Base-by-base conservation (phyloP, 345 rosid species). In the Heritiera littoralis region DNA sequence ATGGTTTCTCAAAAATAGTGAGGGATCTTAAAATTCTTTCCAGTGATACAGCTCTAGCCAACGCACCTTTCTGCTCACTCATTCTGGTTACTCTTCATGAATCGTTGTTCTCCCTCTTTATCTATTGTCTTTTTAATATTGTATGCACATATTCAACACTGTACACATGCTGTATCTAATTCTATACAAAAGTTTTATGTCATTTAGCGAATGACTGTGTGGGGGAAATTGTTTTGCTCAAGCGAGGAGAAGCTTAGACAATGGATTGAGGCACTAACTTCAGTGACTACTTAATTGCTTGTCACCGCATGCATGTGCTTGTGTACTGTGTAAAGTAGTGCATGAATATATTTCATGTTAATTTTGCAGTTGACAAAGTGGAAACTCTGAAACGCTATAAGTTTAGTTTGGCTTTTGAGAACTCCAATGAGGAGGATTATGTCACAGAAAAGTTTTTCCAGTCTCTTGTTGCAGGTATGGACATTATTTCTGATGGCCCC, bases 381-480 rank as follows among this genome's bases (percentile, higher is more conserved):
- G 92, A 90, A 86, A 80, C 99, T 74, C 89, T 96, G 85, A 94
- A 88, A 84, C 92, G 49, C 71, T 96, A 96, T 83, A 94, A 89
- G 80, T 96, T 96, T 81, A 96, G 99, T 86, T 84, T 96, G 84
- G 97, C 99, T 80, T 94, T 92, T 82, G 99, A 94, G 88, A 96
- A 96, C 73, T 94, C 99, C 32, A 96, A 94, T 51, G 99, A 96
- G 86, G 99, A 96, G 87, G 98, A 96, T 87, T 96, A 96, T 77
- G 97, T 96, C 66, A 96, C 98, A 0, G 99, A 96, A 84, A 94
- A 94, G 8, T 94, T 89, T 86, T 94, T 96, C 88, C 99, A 96
- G 80, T 89, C 98, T 78, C 91, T 96, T 40, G 97, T 94, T 77
- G 94, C 99, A 48, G 99, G 99, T 96, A 89, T 61, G 79, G 15